These are phyloP conservation scores for Benincasa hispida DNA, from an alignment of 306 rosid genomes.

Conservation along the genomic window DNA sequence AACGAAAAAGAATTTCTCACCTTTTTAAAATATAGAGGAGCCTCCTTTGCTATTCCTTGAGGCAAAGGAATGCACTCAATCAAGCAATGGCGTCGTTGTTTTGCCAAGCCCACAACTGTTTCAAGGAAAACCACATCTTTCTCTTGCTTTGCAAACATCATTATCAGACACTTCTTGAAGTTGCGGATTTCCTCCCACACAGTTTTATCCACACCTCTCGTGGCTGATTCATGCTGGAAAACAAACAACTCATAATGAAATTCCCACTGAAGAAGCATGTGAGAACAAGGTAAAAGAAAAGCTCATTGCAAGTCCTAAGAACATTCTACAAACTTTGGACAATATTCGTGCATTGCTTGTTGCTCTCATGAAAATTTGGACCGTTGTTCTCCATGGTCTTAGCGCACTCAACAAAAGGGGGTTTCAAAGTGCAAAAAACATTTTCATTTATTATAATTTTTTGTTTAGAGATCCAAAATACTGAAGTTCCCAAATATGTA, in stretches of 20 bases:
- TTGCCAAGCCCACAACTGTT: constrained; percentile 75
- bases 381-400: not conserved
- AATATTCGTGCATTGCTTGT: not conserved
- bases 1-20: constrained; percentile 19
- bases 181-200: constrained; percentile 84
- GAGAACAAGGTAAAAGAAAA: not conserved
- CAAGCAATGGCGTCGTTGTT: constrained; percentile 68
- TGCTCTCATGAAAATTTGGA: not conserved
- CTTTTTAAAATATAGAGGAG: constrained; percentile 84
- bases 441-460: not conserved
- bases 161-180: constrained; percentile 87
- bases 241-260: not conserved
- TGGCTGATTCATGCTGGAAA: constrained; percentile 73
- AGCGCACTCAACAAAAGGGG: not conserved
- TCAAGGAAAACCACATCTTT: constrained; percentile 83
- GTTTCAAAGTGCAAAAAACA: not conserved
- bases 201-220: constrained; percentile 60
- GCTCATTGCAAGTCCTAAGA: not conserved
- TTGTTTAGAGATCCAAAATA: not conserved
- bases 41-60: constrained; percentile 58
- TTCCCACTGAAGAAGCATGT: not conserved
- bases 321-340: not conserved
- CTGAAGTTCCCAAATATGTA: not conserved
- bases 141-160: constrained; percentile 87
- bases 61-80: constrained; percentile 84